Conservation (phyloP, 495 filamentous ascomycete species). For the Penicillium alfredii region DNA sequence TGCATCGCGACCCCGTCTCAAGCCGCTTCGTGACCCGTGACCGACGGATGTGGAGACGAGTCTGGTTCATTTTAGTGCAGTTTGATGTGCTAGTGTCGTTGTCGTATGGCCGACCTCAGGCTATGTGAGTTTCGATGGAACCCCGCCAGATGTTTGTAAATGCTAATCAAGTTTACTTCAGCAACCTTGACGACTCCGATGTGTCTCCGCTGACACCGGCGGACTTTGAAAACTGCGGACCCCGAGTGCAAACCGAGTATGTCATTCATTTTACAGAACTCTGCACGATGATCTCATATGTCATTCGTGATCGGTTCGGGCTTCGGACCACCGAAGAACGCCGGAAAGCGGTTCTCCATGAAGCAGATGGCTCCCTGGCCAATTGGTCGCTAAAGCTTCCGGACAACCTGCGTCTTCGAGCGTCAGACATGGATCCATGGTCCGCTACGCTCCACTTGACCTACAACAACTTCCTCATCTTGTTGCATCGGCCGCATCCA, state of each 20-base stretch:
- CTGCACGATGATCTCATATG: constrained; percentile 43
- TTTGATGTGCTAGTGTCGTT: constrained; percentile 45
- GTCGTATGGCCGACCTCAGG: constrained; percentile 46
- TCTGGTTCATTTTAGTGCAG: constrained; percentile 45
- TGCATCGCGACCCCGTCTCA: constrained; percentile 44
- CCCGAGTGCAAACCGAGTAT: constrained; percentile 36
- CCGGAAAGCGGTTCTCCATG: constrained; percentile 37
- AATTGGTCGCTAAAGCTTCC: constrained; percentile 44
- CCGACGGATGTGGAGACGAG: constrained; percentile 41
- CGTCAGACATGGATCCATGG: constrained; percentile 44
- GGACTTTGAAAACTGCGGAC: constrained; percentile 45
- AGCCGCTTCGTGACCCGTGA: constrained; percentile 39
- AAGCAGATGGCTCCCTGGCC: constrained; percentile 42
- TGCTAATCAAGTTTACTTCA: constrained; percentile 11
- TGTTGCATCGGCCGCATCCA: constrained; percentile 45
- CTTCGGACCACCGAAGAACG: constrained; percentile 35
- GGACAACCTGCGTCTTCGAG: constrained; percentile 36
- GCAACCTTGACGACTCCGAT: constrained; percentile 45
- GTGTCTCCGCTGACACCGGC: constrained; percentile 37
- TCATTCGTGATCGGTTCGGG: constrained; percentile 40
- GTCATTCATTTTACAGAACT: constrained; percentile 43
- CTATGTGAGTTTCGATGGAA: constrained; percentile 34
- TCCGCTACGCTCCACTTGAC: constrained; percentile 45
- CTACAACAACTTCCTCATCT: constrained; percentile 48
- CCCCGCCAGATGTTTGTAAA: background rate